Base-by-base conservation (phyloP, 805 yeast species). In the Candida ulmi region DNA sequence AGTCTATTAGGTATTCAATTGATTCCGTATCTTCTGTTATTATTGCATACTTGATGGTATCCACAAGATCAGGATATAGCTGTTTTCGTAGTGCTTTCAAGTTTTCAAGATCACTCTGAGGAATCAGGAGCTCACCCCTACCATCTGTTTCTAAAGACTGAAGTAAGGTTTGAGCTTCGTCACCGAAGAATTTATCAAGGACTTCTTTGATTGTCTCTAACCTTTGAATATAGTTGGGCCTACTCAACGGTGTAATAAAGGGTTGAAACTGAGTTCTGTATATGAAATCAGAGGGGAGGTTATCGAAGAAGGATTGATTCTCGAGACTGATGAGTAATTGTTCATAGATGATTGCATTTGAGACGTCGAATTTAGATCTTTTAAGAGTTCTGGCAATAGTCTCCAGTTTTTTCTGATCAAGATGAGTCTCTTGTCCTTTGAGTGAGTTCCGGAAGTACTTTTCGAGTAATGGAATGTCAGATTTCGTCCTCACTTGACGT, bases 1-100 rank as follows among this genome's bases (percentile, higher is more conserved):
- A 17, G 16, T 17, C 33, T 23, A n/a, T 13, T 21, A 38, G 21
- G 16, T 30, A 31, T 6, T 37, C 33, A 2, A n/a, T 18, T 5
- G 25, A 11, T 11, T 40, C 46, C 11, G 15, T 11, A 17, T 43
- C 42, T 3, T 23, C 33, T 17, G 34, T 12, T 8, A 38, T 11
- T 16, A 43, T 43, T 11, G 44, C 32, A 27, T 35, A 36, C 27
- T 34, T 40, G 6, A 43, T 40, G 24, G 41, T 33, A 19, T 43
- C 37, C 21, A 43, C 43, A 8, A 43, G n/a, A 17, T 28, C 19
- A 4, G 46, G 39, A 23, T 43, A 43, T 9, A 38, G 21, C 17
- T 40, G n/a, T 17, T 33, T 41, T 18, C 36, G 17, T 11, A 41
- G 16, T 3, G 15, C 30, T 17, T 32, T 16, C 9, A 21, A 9